Evolutionary conservation across 2,329 filamentous ascomycete species (phyloP).

Genomic region (Verticillium nonalfalfae): DNA sequence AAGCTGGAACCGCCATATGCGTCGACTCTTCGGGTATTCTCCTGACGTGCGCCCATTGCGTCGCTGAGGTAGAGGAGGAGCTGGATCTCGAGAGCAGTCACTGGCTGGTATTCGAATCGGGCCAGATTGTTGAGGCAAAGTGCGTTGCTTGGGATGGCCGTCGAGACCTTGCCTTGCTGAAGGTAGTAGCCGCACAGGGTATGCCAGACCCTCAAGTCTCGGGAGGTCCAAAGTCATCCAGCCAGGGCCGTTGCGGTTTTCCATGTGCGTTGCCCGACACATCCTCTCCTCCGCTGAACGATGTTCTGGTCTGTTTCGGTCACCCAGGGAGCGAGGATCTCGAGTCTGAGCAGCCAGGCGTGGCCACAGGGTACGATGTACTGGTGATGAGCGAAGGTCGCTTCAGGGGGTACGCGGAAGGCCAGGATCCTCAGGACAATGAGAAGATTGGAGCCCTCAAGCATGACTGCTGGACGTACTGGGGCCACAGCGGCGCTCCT

Average conservation of each 20-base stretch:
- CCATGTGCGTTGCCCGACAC: conserved; percentile 13
- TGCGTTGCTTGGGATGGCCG: conserved; percentile 32
- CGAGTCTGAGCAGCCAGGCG: conserved; percentile 26
- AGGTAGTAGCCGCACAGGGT: conserved; percentile 23
- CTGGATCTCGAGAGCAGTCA: conserved; percentile 19
- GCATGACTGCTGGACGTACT: conserved; percentile 52
- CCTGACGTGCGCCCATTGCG: conserved; percentile 44
- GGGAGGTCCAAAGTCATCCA: neutral
- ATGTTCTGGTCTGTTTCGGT: conserved; percentile 23
- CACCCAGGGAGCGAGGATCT: conserved; percentile 34
- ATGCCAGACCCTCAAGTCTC: neutral
- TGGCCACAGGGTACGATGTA: conserved; percentile 36
- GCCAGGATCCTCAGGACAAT: conserved; percentile 40
- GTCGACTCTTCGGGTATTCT: conserved; percentile 35
- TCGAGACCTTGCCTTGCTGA: conserved; percentile 40
- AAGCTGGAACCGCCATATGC: conserved; percentile 45
- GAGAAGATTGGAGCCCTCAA: conserved; percentile 42
- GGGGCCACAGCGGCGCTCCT: conserved; percentile 48
- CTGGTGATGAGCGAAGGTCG: conserved; percentile 36
- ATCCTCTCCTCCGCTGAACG: conserved; percentile 10
- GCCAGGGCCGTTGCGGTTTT: conserved; percentile 6
- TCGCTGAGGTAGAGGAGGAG: conserved; percentile 32
- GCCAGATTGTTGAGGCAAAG: conserved; percentile 27
- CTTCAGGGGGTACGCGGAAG: conserved; percentile 29
- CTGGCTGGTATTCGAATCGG: conserved; percentile 37